Evolutionary conservation across 176 grass and related monocot species (phyloP).

Genomic region (Carex myosuroides): DNA sequence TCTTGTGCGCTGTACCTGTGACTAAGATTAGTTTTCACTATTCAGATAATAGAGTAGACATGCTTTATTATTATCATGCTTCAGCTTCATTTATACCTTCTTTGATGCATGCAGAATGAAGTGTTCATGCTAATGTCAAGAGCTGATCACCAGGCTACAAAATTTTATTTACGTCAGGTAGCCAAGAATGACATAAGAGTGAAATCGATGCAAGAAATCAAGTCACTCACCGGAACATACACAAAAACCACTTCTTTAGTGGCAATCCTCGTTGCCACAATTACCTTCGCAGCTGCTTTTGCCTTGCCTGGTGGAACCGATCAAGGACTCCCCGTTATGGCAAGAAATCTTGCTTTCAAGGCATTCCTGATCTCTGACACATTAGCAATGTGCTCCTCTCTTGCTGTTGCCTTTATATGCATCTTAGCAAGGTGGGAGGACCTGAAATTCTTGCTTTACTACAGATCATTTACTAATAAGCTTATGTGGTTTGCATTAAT

Average conservation of each 20-base stretch:
- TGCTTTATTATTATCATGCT: neutral
- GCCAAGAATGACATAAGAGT: neutral
- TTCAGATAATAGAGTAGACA: neutral
- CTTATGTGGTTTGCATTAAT: constrained; percentile 30
- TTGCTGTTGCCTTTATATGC: constrained; percentile 26
- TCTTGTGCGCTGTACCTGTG: too few species aligned
- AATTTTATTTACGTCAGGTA: neutral
- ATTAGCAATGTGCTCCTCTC: constrained; percentile 1
- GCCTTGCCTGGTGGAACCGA: neutral
- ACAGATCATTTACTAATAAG: constrained; percentile 9
- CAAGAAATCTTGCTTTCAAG: neutral
- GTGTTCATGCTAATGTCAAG: constrained; percentile 17
- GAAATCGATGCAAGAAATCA: constrained; percentile 1
- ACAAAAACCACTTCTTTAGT: constrained; percentile 26
- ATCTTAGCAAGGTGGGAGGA: constrained; percentile 22
- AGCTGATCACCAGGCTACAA: neutral
- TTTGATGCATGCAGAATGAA: constrained; percentile 4
- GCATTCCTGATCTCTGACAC: constrained; percentile 18
- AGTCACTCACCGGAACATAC: constrained; percentile 12
- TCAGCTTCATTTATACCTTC: neutral
- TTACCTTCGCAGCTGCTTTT: constrained; percentile 13
- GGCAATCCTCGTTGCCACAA: constrained; percentile 20
- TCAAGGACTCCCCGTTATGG: constrained; percentile 16
- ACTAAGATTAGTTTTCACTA: neutral
- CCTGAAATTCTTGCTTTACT: constrained; percentile 25